phyloP scores from a whole-genome alignment of 2,329 filamentous ascomycete species.

The Cercospora sojina region DNA sequence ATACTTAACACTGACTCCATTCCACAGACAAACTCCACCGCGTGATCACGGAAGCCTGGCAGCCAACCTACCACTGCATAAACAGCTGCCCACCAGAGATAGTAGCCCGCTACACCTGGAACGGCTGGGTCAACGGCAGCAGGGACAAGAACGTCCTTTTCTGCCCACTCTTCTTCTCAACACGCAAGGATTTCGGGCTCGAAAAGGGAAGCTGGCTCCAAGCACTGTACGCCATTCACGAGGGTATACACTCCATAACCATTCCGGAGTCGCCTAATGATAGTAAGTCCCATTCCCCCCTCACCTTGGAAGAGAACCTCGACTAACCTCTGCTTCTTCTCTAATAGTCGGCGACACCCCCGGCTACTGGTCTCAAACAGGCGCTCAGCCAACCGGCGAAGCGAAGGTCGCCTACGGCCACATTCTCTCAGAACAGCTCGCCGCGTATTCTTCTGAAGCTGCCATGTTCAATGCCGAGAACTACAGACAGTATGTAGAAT shows the following conservation, averaged over 20 bases:
- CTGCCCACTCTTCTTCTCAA: not conserved
- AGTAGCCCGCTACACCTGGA: not conserved
- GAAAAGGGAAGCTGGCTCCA: not conserved
- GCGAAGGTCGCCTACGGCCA: not conserved
- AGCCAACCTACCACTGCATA: not conserved
- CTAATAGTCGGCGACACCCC: not conserved
- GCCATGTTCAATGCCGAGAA: slow-evolving; percentile 1
- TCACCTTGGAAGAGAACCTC: not conserved
- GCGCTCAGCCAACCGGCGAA: not conserved
- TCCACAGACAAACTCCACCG: not conserved
- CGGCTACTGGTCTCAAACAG: not conserved
- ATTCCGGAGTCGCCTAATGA: not conserved
- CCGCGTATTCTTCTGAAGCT: not conserved
- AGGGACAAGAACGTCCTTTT: not conserved
- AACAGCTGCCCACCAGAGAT: not conserved
- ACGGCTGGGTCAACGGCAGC: not conserved
- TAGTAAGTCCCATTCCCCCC: not conserved
- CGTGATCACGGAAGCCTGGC: not conserved
- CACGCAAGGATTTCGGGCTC: not conserved
- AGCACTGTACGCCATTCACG: not conserved
- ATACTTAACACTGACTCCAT: not conserved
- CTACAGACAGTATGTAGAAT: not conserved
- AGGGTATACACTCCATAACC: not conserved
- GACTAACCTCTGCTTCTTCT: not conserved
- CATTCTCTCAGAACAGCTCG: not conserved